Evolutionary conservation across 2,329 filamentous ascomycete species (phyloP).

Genomic region (Diaporthe humulicola): DNA sequence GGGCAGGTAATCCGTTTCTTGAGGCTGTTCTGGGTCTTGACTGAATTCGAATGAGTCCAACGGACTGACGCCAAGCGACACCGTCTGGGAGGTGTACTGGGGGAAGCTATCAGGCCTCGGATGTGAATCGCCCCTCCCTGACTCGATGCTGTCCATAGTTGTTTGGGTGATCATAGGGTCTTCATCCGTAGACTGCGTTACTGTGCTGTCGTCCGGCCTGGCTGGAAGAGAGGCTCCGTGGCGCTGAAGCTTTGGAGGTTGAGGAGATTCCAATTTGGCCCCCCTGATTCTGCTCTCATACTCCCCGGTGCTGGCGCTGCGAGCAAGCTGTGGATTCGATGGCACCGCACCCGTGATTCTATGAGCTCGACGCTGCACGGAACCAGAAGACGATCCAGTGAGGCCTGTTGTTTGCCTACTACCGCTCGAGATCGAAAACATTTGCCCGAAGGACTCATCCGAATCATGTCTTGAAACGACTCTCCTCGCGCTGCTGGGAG

Average conservation of each 20-base stretch:
- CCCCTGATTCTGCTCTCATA: conserved; percentile 63
- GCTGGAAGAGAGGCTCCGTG: conserved; percentile 5
- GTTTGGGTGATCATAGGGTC: conserved; percentile 60
- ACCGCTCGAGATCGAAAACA: conserved; percentile 70
- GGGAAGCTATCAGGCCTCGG: conserved; percentile 37
- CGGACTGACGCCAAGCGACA: conserved; percentile 43
- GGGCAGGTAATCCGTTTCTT: conserved; percentile 69
- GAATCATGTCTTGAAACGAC: conserved; percentile 64
- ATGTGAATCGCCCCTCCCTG: conserved; percentile 34
- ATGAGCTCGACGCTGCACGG: conserved; percentile 37
- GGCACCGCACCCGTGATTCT: not conserved
- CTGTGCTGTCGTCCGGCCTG: conserved; percentile 41
- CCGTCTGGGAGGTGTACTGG: conserved; percentile 28
- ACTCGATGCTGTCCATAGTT: conserved; percentile 50
- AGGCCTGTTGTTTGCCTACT: conserved; percentile 56
- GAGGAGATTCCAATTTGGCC: conserved; percentile 30
- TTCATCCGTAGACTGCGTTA: conserved; percentile 45
- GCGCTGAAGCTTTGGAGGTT: not conserved
- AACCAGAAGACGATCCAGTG: conserved; percentile 52
- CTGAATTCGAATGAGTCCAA: conserved; percentile 52
- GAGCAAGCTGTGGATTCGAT: conserved; percentile 29
- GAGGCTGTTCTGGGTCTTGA: conserved; percentile 58
- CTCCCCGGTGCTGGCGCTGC: conserved; percentile 51
- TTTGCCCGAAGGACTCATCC: conserved; percentile 68
- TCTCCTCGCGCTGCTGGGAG: conserved; percentile 48